Evolutionary conservation across 2,329 filamentous ascomycete species (phyloP), one percentile per base, ranked within the genome.

Genomic region (Hirsutella rhossiliensis): DNA sequence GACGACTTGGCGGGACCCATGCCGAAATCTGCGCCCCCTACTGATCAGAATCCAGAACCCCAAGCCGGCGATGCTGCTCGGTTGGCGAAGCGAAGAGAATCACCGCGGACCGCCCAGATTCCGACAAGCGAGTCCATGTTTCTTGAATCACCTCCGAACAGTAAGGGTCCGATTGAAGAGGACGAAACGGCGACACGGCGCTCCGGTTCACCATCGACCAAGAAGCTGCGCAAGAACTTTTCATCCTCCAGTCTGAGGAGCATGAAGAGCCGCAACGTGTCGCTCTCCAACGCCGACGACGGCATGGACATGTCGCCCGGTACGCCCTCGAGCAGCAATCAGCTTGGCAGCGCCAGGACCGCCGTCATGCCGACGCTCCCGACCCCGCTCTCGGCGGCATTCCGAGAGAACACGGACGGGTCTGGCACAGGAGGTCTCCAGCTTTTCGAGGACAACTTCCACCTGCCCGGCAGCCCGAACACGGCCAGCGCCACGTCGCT

Each of bases 391-490:
- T 72, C 75, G 0, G 68, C 78, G 11, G 72, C 77, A 2, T 84
- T 85, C 52, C 69, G 69, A 23, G 76, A 80, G 12, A 70, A 72
- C 40, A 61, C 72, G 45, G 68, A 75, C 45, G 75, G 74, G 11
- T 71, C 73, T 15, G 66, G 80, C 29, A 74, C 75, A 5, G 82
- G 82, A 20, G 86, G 84, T 6, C 68, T 90, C 45, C 81, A 87
- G 56, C 70, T 97, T 1, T 94, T 97, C 54, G 87, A 95, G 49
- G 86, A 76, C 52, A 78, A 86, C 49, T 84, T 94, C 38, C 84
- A 90, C 57, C 80, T 81, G 6, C 78, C 74, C 2, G 69, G 66
- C 27, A 72, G 65, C 29, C 75, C 84, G 1, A 80, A 79, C 3
- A 80, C 78, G n/a, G 78, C 82, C 3, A 81, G 82, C 45, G 68